Base-by-base conservation (phyloP, 306 rosid species). In the Trifolium dubium region DNA sequence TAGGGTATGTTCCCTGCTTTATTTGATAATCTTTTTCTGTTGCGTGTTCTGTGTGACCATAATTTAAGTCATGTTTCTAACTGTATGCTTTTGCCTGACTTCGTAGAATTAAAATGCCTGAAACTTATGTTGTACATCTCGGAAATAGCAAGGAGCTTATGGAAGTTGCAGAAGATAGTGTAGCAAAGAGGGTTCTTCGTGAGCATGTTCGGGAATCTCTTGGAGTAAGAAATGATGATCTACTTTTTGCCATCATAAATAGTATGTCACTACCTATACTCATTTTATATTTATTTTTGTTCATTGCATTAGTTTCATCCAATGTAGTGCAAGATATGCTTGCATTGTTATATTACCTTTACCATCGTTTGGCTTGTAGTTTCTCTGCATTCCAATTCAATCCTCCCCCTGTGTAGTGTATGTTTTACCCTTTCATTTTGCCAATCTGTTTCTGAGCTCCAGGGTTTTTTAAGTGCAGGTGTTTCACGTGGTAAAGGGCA, bases 131-230 rank as follows among this genome's bases (percentile, higher is more conserved):
- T 44, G 99, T 94, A 73, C 99, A 92, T 84, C 96, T 92, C 67
- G 99, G 99, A 75, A 94, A 94, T 90, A 94, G 99, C 88, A 94
- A 92, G 80, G 99, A 94, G 51, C 92, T 94, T 30, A 94, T 84
- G 90, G 99, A 92, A 79, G 91, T 94, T 63, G 95, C 99, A 54
- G 99, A 94, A 77, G 89, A 88, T 83, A 79, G 83, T 82, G 87
- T 89, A 30, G 89, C 97, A 55, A 94, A 89, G 81, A 88, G 96
- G 82, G 91, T 89, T 82, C 93, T 94, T 61, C 89, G 92, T 62
- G 99, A 94, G 84, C 97, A 94, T 84, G 91, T 92, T 63, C 86
- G 95, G 4, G 90, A 92, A 61, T 88, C 92, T 69, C 88, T 94
- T 66, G 99, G 97, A 80, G 96, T 92, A 58, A 89, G 90, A 83